A percentile compares a stretch with the other conserved stretches of the same genome.
Conservation (phyloP, 345 rosid genomes). For the Theobroma cacao region DNA sequence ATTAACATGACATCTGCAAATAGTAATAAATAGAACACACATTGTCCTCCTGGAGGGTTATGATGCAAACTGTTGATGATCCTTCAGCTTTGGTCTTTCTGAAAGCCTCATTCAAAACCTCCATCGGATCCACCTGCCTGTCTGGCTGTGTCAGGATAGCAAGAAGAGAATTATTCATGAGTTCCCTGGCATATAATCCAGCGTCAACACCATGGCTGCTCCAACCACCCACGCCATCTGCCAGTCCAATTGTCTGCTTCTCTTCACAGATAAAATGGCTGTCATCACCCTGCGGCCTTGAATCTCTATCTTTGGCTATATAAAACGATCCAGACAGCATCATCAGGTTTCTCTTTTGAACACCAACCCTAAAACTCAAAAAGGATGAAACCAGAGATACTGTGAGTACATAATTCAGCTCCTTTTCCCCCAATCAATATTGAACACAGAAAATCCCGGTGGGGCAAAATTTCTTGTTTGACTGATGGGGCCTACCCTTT, state of each 20-base stretch:
- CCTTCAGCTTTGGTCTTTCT: constrained; percentile 4
- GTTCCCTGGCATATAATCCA: constrained; percentile 15
- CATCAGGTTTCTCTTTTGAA: not conserved
- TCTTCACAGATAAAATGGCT: constrained; percentile 18
- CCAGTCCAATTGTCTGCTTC: constrained; percentile 17
- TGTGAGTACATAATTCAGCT: not conserved
- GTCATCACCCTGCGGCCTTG: constrained; percentile 16
- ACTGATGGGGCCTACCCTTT: not conserved
- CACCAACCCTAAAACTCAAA: not conserved
- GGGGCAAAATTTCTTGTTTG: not conserved
- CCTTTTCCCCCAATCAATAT: not conserved
- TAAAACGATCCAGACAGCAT: constrained; percentile 21
- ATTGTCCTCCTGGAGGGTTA: not conserved
- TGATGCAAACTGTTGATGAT: constrained; percentile 18
- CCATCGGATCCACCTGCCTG: constrained; percentile 4
- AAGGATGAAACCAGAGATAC: not conserved
- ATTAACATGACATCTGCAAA: not conserved
- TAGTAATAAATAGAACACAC: not conserved
- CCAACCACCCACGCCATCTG: constrained; percentile 25
- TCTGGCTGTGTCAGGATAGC: not conserved
- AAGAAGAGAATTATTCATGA: constrained; percentile 9
- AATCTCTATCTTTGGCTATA: not conserved
- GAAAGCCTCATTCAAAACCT: constrained; percentile 10
- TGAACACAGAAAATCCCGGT: not conserved
- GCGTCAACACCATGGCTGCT: constrained; percentile 9